A percentile compares a stretch with the other conserved stretches of the same genome.
Conservation (phyloP, 2,329 filamentous ascomycete genomes). For the Celoporthe dispersa region DNA sequence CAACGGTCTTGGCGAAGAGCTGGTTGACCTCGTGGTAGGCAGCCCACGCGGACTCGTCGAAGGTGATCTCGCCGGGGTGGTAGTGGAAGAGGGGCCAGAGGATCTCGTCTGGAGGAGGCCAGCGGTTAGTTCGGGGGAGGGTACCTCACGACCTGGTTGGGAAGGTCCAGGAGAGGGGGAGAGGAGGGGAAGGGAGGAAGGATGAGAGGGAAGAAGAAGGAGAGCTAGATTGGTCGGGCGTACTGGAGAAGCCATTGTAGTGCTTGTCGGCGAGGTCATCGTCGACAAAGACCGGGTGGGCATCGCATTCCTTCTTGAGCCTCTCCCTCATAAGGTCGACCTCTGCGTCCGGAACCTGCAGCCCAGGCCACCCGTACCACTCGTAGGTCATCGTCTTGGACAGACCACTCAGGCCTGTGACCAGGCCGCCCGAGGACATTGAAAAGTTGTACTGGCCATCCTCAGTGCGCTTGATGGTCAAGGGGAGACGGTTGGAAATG, state of each 20-base stretch:
- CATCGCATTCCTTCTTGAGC: conserved; percentile 84
- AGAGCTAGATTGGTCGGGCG: conserved; percentile 43
- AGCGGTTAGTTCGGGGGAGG: conserved; percentile 24
- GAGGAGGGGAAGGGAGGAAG: neutral
- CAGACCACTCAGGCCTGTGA: conserved; percentile 89
- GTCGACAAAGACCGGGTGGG: conserved; percentile 89
- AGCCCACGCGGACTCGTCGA: conserved; percentile 92
- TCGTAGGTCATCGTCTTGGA: conserved; percentile 93
- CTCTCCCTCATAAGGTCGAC: conserved; percentile 73
- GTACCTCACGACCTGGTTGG: too few relatives aligned
- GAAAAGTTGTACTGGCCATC: conserved; percentile 92
- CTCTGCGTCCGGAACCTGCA: conserved; percentile 88
- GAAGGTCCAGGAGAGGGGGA: neutral
- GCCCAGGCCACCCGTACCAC: conserved; percentile 98
- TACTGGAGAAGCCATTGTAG: conserved; percentile 98
- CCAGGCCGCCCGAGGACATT: conserved; percentile 95
- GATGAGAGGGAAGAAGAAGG: neutral
- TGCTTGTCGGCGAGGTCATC: conserved; percentile 93
- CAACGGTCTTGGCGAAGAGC: conserved; percentile 86
- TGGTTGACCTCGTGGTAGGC: conserved; percentile 93
- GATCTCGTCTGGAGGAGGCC: conserved; percentile 73
- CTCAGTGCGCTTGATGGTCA: conserved; percentile 92
- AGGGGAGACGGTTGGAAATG: conserved; percentile 91
- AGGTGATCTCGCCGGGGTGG: conserved; percentile 97
- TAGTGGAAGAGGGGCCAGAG: conserved; percentile 99